These are phyloP conservation scores for Rhodotorula taiwanensis DNA, from an alignment of 768 basidiomycete species.

Conservation along the genomic window DNA sequence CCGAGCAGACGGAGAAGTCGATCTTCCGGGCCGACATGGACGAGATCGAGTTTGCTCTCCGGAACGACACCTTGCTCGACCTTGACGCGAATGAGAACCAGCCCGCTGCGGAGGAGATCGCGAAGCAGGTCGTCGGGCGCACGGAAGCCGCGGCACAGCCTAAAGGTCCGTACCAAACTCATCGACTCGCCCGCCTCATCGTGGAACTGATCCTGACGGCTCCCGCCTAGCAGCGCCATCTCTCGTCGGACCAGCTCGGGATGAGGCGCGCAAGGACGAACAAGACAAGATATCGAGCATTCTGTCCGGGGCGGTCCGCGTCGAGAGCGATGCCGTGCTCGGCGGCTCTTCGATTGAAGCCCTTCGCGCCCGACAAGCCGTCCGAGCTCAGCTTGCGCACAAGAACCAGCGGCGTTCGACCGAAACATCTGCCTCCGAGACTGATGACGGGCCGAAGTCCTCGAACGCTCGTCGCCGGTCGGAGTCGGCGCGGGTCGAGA, in stretches of 20 bases:
- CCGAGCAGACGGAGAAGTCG: constrained; percentile 57
- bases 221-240: background rate
- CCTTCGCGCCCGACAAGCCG: background rate
- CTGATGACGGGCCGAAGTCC: background rate
- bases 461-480: background rate
- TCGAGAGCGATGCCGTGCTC: constrained; percentile 9
- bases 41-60: constrained; percentile 73
- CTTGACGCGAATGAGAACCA: constrained; percentile 42
- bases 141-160: constrained; percentile 1
- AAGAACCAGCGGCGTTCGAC: background rate
- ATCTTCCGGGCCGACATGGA: constrained; percentile 69
- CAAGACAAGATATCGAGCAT: constrained; percentile 14
- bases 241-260: constrained; percentile 5
- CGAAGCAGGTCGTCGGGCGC: constrained; percentile 15
- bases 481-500: background rate
- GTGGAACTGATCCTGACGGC: background rate
- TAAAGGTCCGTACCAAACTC: constrained; percentile 1
- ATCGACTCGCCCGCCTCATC: background rate
- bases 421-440: background rate
- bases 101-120: constrained; percentile 49
- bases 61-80: constrained; percentile 52
- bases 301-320: background rate
- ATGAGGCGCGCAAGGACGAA: background rate
- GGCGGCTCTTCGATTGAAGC: constrained; percentile 15
- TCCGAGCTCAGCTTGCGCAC: background rate